phyloP scores from a whole-genome alignment of 2,329 filamentous ascomycete genomes.

The Emergomyces orientalis region DNA sequence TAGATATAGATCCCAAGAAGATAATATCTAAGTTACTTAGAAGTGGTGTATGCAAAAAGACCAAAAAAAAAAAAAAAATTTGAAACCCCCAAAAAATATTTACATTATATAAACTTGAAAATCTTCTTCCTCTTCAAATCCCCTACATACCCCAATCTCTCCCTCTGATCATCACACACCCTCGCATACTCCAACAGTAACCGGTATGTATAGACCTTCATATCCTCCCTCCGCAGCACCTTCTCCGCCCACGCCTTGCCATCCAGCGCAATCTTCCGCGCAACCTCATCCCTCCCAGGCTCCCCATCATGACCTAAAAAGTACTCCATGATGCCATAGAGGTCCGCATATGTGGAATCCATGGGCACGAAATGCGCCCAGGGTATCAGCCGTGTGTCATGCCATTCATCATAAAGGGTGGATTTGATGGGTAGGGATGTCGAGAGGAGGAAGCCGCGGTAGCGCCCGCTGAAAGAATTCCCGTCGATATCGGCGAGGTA shows the following conservation, averaged over 20 bases:
- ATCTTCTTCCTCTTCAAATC: not conserved
- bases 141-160: constrained; percentile 17
- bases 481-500: constrained; percentile 71
- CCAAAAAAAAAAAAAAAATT: not conserved
- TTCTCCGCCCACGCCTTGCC: constrained; percentile 60
- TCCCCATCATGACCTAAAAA: constrained; percentile 52
- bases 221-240: constrained; percentile 61
- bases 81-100: not conserved
- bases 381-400: constrained; percentile 61
- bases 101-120: not conserved
- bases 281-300: constrained; percentile 43
- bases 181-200: constrained; percentile 56
- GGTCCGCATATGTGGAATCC: constrained; percentile 62
- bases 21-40: no score
- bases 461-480: constrained; percentile 60
- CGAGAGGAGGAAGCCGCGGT: constrained; percentile 58
- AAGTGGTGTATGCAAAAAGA: no score
- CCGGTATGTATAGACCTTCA: constrained; percentile 60
- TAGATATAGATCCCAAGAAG: no score
- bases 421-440: constrained; percentile 66
- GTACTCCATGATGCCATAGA: constrained; percentile 65
- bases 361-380: constrained; percentile 79
- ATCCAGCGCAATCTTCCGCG: constrained; percentile 54
- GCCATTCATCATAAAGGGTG: constrained; percentile 72
- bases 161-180: constrained; percentile 27